Base-by-base conservation (phyloP, 179 eudicot genomes). In the Sideroxylon spinosum region DNA sequence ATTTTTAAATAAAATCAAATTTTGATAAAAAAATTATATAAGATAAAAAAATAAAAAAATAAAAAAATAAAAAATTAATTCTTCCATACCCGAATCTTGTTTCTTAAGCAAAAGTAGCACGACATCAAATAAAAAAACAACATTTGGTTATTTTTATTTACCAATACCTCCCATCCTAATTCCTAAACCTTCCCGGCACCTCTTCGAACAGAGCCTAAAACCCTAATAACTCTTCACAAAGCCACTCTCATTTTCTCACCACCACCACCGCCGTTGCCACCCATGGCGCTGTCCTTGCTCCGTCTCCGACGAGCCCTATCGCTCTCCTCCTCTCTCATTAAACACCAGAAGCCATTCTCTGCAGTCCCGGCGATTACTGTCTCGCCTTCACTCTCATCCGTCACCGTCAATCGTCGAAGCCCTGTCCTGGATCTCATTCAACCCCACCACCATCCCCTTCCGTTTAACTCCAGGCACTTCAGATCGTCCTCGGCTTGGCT, bases 291-390 rank as follows among this genome's bases (percentile, higher is more conserved):
- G 53, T 56, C 44, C 3, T 37, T 68, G 23, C 75, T 78, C 61
- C 88, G 90, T 10, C 86, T 84, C 82, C 90, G 90, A 26, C 86
- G 90, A 46, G 73, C 78, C 26, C 37, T 85, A 9, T 13, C 84
- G 0, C 77, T 85, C 66, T 85, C 88, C 59, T 84, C 85, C 28
- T 57, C 81, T 74, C 78, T 82, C 71, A 62, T 80, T 74, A 68
- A 65, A 28, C 73, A 46, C 46, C 25, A 65, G 1, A 32, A 16
- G 25, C 62, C 26, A 29, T 62, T 11, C 17, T 44, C 79, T 13
- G 10, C 57, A 37, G 5, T 37, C 44, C 44, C 44, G 4, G n/a
- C 53, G 7, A 32, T 72, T 63, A 20, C 61, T 69, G 8, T 7
- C 10, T 37, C 77, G 44, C 60, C 57, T 20, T 17, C 46, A 19